A percentile compares a stretch with the other conserved stretches of the same genome.
These are phyloP conservation scores for Rosa multiflora DNA, from an alignment of 306 rosid species.

Conservation along the genomic window DNA sequence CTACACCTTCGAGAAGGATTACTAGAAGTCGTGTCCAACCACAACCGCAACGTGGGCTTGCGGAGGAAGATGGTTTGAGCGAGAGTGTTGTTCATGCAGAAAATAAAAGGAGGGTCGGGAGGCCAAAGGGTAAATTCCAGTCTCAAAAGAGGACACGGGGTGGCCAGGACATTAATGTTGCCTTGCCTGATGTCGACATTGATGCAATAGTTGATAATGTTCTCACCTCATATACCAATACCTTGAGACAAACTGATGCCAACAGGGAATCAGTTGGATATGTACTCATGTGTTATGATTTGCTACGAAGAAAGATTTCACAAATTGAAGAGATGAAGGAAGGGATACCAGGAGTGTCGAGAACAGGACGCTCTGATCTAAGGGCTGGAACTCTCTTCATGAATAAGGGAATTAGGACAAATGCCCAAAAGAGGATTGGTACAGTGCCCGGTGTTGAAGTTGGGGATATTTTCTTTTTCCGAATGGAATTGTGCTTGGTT, in stretches of 20 bases:
- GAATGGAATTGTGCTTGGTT: constrained; percentile 79
- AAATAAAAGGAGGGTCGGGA: constrained; percentile 38
- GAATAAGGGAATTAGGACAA: constrained; percentile 78
- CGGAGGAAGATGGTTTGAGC: constrained; percentile 44
- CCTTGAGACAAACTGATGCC: constrained; percentile 54
- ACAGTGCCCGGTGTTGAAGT: constrained; percentile 77
- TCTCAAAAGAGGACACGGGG: constrained; percentile 40
- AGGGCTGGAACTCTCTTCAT: constrained; percentile 64
- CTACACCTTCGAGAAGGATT: constrained; percentile 34
- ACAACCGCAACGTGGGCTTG: constrained; percentile 20
- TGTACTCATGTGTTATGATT: constrained; percentile 53
- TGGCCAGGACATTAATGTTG: constrained; percentile 24
- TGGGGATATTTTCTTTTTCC: constrained; percentile 87
- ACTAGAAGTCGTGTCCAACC: constrained; percentile 46
- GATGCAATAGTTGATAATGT: constrained; percentile 50
- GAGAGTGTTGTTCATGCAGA: constrained; percentile 36
- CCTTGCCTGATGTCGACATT: constrained; percentile 42
- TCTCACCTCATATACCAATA: constrained; percentile 44
- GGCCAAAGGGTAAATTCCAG: constrained; percentile 30
- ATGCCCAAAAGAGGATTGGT: constrained; percentile 63
- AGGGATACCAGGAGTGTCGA: constrained; percentile 37
- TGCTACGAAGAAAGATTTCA: constrained; percentile 63
- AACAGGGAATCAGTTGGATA: constrained; percentile 44
- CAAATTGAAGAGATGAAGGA: constrained; percentile 68
- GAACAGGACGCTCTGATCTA: constrained; percentile 70